Evolutionary conservation across 495 filamentous ascomycete genomes (phyloP).

Genomic region (Gamarada debralockiae): DNA sequence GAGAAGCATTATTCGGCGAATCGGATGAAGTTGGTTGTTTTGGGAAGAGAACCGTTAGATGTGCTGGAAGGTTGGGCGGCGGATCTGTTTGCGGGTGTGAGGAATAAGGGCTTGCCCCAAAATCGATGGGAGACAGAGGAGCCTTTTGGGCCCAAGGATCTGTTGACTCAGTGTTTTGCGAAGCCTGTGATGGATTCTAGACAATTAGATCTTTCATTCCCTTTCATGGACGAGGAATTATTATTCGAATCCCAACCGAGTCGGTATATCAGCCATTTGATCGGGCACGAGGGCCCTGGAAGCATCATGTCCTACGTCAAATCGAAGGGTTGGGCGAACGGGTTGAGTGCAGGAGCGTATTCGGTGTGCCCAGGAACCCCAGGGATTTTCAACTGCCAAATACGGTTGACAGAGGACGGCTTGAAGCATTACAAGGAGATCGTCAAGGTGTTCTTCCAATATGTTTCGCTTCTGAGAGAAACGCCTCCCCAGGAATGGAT

Average conservation of each 20-base stretch:
- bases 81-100: conserved; percentile 78
- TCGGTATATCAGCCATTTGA: conserved; percentile 87
- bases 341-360: conserved; percentile 70
- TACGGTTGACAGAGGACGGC: conserved; percentile 80
- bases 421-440: conserved; percentile 82
- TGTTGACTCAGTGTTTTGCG: conserved; percentile 81
- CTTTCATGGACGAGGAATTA: conserved; percentile 83
- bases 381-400: conserved; percentile 69
- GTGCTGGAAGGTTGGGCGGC: conserved; percentile 82
- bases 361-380: conserved; percentile 78
- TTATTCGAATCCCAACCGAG: conserved; percentile 81
- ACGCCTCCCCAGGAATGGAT: conserved; percentile 87
- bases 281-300: conserved; percentile 95
- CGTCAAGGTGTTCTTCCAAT: conserved; percentile 86
- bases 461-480: conserved; percentile 82
- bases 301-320: conserved; percentile 96
- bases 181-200: conserved; percentile 95
- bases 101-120: conserved; percentile 79
- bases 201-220: conserved; percentile 81
- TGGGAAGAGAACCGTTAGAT: conserved; percentile 87
- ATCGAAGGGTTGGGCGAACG: conserved; percentile 92
- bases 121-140: conserved; percentile 77
- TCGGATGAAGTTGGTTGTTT: conserved; percentile 88
- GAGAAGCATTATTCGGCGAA: conserved; percentile 71
- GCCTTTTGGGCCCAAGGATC: conserved; percentile 61